Conservation (phyloP, 306 rosid genomes). For the Quercus agrifolia region DNA sequence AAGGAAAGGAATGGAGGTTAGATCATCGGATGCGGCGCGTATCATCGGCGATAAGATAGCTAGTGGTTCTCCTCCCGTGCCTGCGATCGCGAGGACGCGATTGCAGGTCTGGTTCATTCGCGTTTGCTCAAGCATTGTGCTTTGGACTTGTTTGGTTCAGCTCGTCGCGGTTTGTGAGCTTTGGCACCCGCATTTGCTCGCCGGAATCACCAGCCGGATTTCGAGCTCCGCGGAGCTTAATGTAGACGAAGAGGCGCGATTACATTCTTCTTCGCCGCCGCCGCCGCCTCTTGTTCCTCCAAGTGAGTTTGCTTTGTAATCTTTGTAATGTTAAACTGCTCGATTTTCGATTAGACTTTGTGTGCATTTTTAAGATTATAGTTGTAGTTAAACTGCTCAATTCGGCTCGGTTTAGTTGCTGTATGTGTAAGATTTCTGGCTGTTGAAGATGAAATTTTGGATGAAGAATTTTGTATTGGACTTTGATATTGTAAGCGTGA, state of each 20-base stretch:
- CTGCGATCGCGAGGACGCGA: slow-evolving; percentile 60
- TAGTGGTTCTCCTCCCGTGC: slow-evolving; percentile 19
- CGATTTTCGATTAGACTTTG: too few relatives aligned
- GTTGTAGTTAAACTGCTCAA: too few relatives aligned
- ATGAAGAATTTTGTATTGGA: too few relatives aligned
- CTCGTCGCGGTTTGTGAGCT: slow-evolving; percentile 76
- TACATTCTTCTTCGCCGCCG: not conserved
- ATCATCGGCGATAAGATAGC: slow-evolving; percentile 48
- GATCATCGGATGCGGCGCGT: too few relatives aligned
- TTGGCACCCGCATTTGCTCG: slow-evolving; percentile 70
- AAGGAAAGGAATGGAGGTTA: too few relatives aligned
- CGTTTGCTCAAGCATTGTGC: slow-evolving; percentile 76
- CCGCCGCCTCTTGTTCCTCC: slow-evolving; percentile 53
- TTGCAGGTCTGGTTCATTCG: slow-evolving; percentile 87
- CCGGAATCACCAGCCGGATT: slow-evolving; percentile 58
- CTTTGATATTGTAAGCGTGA: too few relatives aligned
- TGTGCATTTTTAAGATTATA: too few relatives aligned
- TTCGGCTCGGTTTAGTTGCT: not conserved
- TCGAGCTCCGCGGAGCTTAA: slow-evolving; percentile 37
- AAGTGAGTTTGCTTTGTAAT: slow-evolving; percentile 49
- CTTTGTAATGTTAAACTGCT: not conserved
- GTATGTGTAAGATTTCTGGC: not conserved
- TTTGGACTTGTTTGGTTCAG: slow-evolving; percentile 93
- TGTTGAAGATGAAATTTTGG: too few relatives aligned
- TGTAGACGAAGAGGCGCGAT: slow-evolving; percentile 13